Base-by-base conservation (phyloP, 148 eudicot genomes). In the Oxyria digyna region DNA sequence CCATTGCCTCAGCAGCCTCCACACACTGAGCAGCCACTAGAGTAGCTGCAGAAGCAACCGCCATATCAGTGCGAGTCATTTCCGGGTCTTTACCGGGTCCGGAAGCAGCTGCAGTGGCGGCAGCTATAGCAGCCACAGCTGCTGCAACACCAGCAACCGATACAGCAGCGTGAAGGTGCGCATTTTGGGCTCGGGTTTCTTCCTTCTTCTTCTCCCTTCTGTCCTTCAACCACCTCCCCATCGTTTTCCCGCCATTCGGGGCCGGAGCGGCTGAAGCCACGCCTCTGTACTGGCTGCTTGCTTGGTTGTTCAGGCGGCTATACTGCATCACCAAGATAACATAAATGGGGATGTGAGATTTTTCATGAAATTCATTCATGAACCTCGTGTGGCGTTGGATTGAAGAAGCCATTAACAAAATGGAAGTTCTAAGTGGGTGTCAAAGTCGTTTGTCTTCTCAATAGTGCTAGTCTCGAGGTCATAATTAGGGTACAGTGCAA, bases 131-230 rank as follows among this genome's bases (percentile, higher is more conserved):
- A 10, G 98, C 98, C 70, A 93, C 74, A 0, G 98, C 98, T 0
- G 98, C 89, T n/a, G 98, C 98, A 2, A 93, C 97, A 3, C 95
- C 98, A 4, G 98, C 98, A 12, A 93, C 98, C 0, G 95, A 86
- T 8, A 93, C 81, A 13, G 96, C 98, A 4, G 98, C 96, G 20
- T 93, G 96, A 46, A 93, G 81, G 77, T 88, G 97, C 0, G 98
- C 98, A n/a, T 83, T 93, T 0, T 90, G 97, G 1, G 92, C 85
- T 62, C 98, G 75, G 0, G 85, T 80, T 41, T 89, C 97, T 76
- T 93, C 98, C 77, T 93, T 93, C 78, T 90, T 93, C 78, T 93
- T 93, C 78, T 90, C 98, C 54, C 75, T 82, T 63, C 98, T 59
- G 40, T 93, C 97, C 77, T 90, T 93, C 70, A 93, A 71, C 98